phyloP scores from a whole-genome alignment of 2,329 filamentous ascomycete species.

The Berkeleyomyces basicola region DNA sequence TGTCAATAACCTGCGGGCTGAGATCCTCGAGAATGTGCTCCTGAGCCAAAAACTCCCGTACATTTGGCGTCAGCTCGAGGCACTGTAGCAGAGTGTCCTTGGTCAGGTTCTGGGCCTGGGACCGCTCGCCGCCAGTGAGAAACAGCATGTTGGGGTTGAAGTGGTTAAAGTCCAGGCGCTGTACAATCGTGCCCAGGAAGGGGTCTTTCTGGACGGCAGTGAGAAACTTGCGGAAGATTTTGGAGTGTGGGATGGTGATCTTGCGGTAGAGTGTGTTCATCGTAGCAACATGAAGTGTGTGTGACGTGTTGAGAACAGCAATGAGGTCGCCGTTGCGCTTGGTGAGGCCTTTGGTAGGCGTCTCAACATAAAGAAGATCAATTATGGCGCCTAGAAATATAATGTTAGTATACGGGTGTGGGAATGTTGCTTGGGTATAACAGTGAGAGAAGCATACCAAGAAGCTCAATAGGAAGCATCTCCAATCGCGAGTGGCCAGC shows the following conservation, averaged over 20 bases:
- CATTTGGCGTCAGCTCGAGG: slow-evolving; percentile 51
- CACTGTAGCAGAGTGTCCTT: slow-evolving; percentile 55
- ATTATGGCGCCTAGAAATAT: slow-evolving; percentile 50
- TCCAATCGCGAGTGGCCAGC: slow-evolving; percentile 45
- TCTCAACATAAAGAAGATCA: slow-evolving; percentile 54
- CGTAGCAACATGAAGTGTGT: slow-evolving; percentile 54
- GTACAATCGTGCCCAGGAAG: slow-evolving; percentile 56
- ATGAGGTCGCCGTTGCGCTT: slow-evolving; percentile 65
- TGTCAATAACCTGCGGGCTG: slow-evolving; percentile 47
- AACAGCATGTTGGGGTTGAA: slow-evolving; percentile 69
- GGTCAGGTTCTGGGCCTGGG: slow-evolving; percentile 60
- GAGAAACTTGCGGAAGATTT: slow-evolving; percentile 69
- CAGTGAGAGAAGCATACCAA: slow-evolving; percentile 36
- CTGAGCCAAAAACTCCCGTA: slow-evolving; percentile 64
- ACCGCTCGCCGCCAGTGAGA: slow-evolving; percentile 56
- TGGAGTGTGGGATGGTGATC: slow-evolving; percentile 68
- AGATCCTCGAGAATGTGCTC: slow-evolving; percentile 69
- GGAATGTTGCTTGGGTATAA: not conserved
- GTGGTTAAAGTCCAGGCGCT: slow-evolving; percentile 69
- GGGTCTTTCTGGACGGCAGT: slow-evolving; percentile 50
- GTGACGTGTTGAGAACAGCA: slow-evolving; percentile 60
- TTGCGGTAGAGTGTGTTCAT: slow-evolving; percentile 60
- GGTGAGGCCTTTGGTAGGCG: slow-evolving; percentile 54
- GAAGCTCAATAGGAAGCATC: slow-evolving; percentile 50
- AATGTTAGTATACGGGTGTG: slow-evolving; percentile 9